Evolutionary conservation across 129 eudicot species (phyloP), one percentile per base, ranked within the genome.

Genomic region (Artemisia annua): DNA sequence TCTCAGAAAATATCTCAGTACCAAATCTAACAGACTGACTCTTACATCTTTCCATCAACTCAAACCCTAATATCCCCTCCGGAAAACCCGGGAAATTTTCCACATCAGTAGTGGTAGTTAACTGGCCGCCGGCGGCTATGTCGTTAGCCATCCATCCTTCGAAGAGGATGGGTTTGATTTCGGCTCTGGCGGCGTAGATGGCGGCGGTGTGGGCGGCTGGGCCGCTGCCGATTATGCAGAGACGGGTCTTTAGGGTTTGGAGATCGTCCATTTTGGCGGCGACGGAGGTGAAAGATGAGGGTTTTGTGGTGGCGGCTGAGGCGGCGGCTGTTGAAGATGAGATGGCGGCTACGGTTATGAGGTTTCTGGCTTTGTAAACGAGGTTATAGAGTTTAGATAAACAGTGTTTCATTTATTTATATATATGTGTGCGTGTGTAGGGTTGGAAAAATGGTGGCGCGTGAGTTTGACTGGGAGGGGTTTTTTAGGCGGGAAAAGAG

Each of bases 181-280:
- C 91, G 10, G 99, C 99, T 0, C 99, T 85, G 20, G 99, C 91
- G 1, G 99, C 99, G 75, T 95, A 95, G 58, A 95, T 90, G 55
- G 99, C 99, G 35, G 99, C 99, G 4, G 99, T 95, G 78, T 95
- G 99, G 24, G 94, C 99, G 0, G 99, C 99, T 0, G 99, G 99
- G 48, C 99, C 99, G 2, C 96, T 88, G 1, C 99, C 99, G 63
- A 95, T 85, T 66, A 95, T 95, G 74, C 99, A 95, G 61, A 95
- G 82, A 13, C 82, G 85, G n/a, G 97, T 90, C 19, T 78, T 84
- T 8, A 86, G 86, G 66, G 83, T 72, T 57, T 78, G 68, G 60
- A 66, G 74, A 15, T 72, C 82, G 72, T 76, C 81, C 57, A 81
- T 91, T 78, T 83, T 83, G 50, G 83, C 66, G 63, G 85, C 48